Conservation (phyloP, 192 early-diverging fungal species). For the Umbelopsis sp. region DNA sequence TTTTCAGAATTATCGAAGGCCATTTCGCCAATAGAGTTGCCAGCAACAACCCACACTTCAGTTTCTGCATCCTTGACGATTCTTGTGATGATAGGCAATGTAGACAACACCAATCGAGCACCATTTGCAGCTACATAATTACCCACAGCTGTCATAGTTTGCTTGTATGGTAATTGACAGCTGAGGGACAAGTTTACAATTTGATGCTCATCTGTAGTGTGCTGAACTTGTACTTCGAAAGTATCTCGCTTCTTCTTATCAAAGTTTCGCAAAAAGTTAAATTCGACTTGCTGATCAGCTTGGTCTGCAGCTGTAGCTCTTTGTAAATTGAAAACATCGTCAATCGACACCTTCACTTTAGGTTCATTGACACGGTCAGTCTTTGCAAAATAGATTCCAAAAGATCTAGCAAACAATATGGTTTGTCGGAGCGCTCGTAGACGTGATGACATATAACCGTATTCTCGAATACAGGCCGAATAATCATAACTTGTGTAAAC, state of each 20-base stretch:
- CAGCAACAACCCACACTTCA: constrained; percentile 69
- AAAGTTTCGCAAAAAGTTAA: constrained; percentile 75
- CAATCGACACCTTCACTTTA: constrained; percentile 37
- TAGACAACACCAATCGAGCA: constrained; percentile 56
- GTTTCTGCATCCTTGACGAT: constrained; percentile 28
- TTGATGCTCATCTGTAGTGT: neutral
- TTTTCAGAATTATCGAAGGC: constrained; percentile 53
- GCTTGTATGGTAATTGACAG: constrained; percentile 57
- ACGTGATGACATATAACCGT: constrained; percentile 65
- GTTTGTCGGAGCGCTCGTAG: constrained; percentile 60
- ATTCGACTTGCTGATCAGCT: constrained; percentile 34
- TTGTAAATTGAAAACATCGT: constrained; percentile 51
- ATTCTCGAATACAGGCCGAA: constrained; percentile 74
- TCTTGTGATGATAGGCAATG: constrained; percentile 54
- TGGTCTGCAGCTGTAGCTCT: constrained; percentile 30
- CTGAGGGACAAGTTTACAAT: constrained; percentile 35
- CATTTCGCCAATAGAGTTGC: constrained; percentile 57
- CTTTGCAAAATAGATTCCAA: constrained; percentile 52
- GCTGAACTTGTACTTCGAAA: constrained; percentile 44
- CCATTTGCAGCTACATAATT: constrained; percentile 58
- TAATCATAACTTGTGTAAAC: constrained; percentile 82
- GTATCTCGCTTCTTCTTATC: constrained; percentile 36
- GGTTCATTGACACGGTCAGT: constrained; percentile 48
- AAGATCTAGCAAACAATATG: constrained; percentile 62
- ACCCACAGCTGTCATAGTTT: constrained; percentile 64